These are phyloP conservation scores for Chondrostereum purpureum DNA, from an alignment of 1,284 basidiomycete species.

Conservation along the genomic window DNA sequence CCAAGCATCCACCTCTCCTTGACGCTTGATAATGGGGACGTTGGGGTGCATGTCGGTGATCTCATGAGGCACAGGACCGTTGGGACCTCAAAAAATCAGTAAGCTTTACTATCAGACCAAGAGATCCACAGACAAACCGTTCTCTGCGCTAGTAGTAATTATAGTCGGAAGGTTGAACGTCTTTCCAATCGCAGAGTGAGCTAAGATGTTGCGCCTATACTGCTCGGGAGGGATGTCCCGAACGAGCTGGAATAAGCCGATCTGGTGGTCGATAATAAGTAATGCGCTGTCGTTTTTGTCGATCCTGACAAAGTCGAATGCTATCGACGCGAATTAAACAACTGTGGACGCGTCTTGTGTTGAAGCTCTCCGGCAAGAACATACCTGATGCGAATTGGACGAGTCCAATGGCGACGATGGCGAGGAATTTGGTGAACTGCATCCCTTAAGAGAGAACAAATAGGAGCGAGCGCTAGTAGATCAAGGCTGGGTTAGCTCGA, in stretches of 20 bases:
- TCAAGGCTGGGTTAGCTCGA: too few species aligned
- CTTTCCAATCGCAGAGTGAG: slow-evolving; percentile 37
- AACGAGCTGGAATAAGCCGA: slow-evolving; percentile 38
- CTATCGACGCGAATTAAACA: slow-evolving; percentile 19
- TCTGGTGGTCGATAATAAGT: slow-evolving; percentile 41
- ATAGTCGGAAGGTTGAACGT: slow-evolving; percentile 37
- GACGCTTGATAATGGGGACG: slow-evolving; percentile 36
- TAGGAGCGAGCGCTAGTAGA: too few species aligned
- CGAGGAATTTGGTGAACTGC: not conserved
- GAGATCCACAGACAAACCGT: slow-evolving; percentile 20
- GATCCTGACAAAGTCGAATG: slow-evolving; percentile 29
- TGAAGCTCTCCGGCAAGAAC: too few species aligned
- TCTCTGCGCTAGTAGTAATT: slow-evolving; percentile 38
- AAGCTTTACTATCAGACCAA: not conserved
- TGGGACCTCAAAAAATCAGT: slow-evolving; percentile 28
- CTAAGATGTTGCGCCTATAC: slow-evolving; percentile 36
- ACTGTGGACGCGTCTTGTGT: not conserved
- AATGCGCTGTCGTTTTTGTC: slow-evolving; percentile 36
- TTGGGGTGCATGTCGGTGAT: slow-evolving; percentile 38
- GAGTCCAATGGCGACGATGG: not conserved
- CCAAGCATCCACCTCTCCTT: slow-evolving; percentile 46
- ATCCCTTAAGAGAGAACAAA: too few species aligned
- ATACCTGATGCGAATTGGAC: not conserved
- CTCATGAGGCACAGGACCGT: slow-evolving; percentile 38
- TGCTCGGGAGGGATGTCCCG: slow-evolving; percentile 32